Percentiles rank a stretch among this genome's conserved stretches.
Conservation (phyloP, 2,329 filamentous ascomycete genomes). For the Penicillium freii region DNA sequence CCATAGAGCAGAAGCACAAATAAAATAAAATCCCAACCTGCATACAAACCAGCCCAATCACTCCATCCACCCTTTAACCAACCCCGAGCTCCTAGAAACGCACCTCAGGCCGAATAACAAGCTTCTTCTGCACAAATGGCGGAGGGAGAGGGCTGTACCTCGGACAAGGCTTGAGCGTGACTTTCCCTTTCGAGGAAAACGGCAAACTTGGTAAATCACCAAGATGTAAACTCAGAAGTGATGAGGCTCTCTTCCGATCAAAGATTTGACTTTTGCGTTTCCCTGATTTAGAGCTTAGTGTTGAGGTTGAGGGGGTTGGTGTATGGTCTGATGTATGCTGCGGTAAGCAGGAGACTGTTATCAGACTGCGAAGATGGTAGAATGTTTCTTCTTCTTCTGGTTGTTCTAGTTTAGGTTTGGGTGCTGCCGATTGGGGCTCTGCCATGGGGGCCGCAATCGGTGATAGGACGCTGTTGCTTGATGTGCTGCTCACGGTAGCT, state of each 20-base stretch:
- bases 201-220: conserved; percentile 14
- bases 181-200: conserved; percentile 6
- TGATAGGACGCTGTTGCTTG: neutral
- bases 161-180: conserved; percentile 12
- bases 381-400: conserved; percentile 21
- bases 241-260: conserved; percentile 20
- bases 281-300: neutral
- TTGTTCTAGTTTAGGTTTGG: neutral
- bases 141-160: conserved; percentile 23
- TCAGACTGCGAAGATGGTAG: conserved; percentile 21
- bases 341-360: conserved; percentile 18
- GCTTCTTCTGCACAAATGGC: conserved; percentile 10
- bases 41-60: neutral
- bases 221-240: conserved; percentile 18
- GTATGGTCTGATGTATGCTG: conserved; percentile 1
- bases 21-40: neutral
- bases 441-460: neutral
- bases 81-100: conserved; percentile 12
- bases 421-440: neutral
- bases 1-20: neutral
- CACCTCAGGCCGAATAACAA: conserved; percentile 19
- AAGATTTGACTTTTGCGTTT: neutral
- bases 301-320: neutral
- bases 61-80: too few species aligned
- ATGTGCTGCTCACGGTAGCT: conserved; percentile 9